Evolutionary conservation across 129 eudicot species (phyloP).

Genomic region (Tagetes patula): DNA sequence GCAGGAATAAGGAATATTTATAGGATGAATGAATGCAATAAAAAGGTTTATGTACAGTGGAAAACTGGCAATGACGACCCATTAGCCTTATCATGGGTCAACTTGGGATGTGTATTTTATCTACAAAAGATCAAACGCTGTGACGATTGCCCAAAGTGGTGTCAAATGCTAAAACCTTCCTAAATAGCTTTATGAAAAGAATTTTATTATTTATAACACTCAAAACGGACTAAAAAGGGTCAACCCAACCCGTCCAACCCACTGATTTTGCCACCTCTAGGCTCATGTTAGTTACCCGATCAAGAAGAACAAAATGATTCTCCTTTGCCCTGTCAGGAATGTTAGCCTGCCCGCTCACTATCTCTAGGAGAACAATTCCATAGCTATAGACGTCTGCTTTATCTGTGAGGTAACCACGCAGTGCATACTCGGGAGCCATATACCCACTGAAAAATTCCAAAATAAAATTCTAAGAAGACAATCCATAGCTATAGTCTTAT

Average conservation of each 20-base stretch:
- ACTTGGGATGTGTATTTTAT: background rate
- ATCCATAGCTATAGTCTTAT: background rate
- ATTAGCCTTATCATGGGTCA: background rate
- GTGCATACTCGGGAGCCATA: slow-evolving; percentile 84
- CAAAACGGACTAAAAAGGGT: background rate
- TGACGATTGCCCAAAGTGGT: background rate
- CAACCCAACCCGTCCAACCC: background rate
- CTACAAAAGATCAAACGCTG: slow-evolving; percentile 4
- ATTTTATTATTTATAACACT: background rate
- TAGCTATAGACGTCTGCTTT: slow-evolving; percentile 82
- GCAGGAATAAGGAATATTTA: background rate
- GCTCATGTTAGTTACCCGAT: slow-evolving; percentile 50
- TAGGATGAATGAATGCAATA: background rate
- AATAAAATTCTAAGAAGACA: background rate
- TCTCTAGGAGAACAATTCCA: slow-evolving; percentile 61
- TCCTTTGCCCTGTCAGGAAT: slow-evolving; percentile 40
- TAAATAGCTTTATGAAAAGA: background rate
- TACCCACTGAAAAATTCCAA: slow-evolving; percentile 52
- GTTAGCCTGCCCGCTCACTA: slow-evolving; percentile 59
- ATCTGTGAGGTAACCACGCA: slow-evolving; percentile 65
- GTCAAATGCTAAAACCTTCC: background rate
- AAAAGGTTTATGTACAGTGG: background rate
- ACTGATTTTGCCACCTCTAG: background rate
- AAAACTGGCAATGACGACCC: background rate
- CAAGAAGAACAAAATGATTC: slow-evolving; percentile 51